phyloP scores from a whole-genome alignment of 208 protist species.

The Leishmania braziliensis region DNA sequence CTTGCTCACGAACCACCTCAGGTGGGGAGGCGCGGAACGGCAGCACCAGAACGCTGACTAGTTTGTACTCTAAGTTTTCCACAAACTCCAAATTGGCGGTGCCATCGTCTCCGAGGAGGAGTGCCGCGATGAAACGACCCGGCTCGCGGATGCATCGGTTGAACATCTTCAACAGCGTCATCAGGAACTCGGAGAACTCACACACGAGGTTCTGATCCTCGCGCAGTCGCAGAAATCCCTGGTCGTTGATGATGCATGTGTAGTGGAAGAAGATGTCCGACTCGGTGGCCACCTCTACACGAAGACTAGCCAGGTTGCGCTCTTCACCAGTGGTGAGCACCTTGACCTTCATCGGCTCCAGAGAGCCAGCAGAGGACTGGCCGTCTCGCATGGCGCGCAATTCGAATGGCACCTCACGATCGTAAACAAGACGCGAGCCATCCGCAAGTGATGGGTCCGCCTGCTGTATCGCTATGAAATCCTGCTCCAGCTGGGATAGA shows the following conservation, averaged over 20 bases:
- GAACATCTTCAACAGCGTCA: constrained; percentile 93
- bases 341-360: constrained; percentile 93
- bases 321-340: constrained; percentile 91
- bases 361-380: constrained; percentile 76
- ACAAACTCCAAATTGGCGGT: constrained; percentile 93
- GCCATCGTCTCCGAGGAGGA: constrained; percentile 85
- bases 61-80: constrained; percentile 96
- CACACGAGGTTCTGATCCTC: constrained; percentile 94
- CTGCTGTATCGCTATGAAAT: constrained; percentile 92
- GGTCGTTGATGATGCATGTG: constrained; percentile 89
- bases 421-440: constrained; percentile 89
- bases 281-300: constrained; percentile 91
- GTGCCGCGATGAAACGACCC: constrained; percentile 83
- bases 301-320: constrained; percentile 61
- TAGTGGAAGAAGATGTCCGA: constrained; percentile 95
- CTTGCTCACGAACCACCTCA: constrained; percentile 89
- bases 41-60: constrained; percentile 92
- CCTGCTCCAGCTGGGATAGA: constrained; percentile 87
- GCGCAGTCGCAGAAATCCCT: constrained; percentile 76
- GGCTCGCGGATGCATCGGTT: constrained; percentile 92
- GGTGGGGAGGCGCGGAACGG: constrained; percentile 89
- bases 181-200: constrained; percentile 92
- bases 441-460: constrained; percentile 91
- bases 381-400: constrained; percentile 71
- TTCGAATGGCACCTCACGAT: constrained; percentile 93